Evolutionary conservation across 352 stramenopile genomes (phyloP).

Genomic region (Peronospora farinosa): DNA sequence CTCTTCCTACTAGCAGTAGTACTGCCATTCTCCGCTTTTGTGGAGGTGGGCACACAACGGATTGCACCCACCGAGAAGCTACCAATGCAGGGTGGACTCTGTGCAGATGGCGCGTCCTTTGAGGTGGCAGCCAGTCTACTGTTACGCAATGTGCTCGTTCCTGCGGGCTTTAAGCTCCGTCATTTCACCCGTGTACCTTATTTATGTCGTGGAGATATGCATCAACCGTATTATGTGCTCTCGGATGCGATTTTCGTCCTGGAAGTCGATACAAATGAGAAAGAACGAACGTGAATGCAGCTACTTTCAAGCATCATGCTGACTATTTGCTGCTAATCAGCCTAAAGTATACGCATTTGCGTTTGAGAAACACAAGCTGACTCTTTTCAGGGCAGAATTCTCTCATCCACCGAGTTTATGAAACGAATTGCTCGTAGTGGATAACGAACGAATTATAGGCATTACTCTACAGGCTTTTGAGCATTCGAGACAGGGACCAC

Average conservation of each 20-base stretch:
- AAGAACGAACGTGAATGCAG: slow-evolving; percentile 19
- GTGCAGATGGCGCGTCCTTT: slow-evolving; percentile 54
- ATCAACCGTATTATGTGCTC: slow-evolving; percentile 78
- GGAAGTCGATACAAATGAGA: slow-evolving; percentile 35
- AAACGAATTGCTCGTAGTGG: slow-evolving; percentile 7
- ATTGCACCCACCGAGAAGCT: slow-evolving; percentile 54
- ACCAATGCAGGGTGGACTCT: slow-evolving; percentile 61
- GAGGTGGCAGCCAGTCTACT: slow-evolving; percentile 56
- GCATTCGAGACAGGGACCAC: no score
- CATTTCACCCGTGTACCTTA: slow-evolving; percentile 81
- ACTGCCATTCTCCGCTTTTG: slow-evolving; percentile 74
- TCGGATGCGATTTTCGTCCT: slow-evolving; percentile 83
- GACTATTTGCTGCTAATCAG: slow-evolving; percentile 1
- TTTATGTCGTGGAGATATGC: slow-evolving; percentile 70
- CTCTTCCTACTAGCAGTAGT: slow-evolving; percentile 76
- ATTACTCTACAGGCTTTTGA: no score
- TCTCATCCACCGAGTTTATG: background rate
- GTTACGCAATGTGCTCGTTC: slow-evolving; percentile 56
- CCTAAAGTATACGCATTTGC: no score
- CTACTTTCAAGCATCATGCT: slow-evolving; percentile 1
- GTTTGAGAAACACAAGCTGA: no score
- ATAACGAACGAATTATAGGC: no score
- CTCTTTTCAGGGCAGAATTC: no score
- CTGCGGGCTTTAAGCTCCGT: slow-evolving; percentile 70
- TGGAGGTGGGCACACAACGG: slow-evolving; percentile 68